These are phyloP conservation scores for Uncinocarpus reesii DNA, from an alignment of 2,329 filamentous ascomycete species.

Conservation along the genomic window DNA sequence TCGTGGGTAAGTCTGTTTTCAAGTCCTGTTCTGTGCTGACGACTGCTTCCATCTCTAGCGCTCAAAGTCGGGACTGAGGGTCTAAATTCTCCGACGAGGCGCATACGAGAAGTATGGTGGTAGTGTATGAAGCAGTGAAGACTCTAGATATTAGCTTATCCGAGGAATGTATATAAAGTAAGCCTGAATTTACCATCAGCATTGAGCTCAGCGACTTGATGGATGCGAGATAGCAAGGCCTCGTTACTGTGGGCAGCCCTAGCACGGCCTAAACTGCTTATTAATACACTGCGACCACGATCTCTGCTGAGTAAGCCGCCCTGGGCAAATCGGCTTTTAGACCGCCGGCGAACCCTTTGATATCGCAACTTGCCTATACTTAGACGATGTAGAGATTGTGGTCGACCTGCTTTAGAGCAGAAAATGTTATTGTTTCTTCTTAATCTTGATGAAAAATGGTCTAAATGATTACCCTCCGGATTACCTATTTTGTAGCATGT, in stretches of 20 bases:
- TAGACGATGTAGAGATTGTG: background rate
- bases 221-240: background rate
- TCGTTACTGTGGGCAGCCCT: slow-evolving; percentile 6
- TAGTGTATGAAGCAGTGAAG: too few species aligned
- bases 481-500: too few species aligned
- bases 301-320: background rate
- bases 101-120: too few species aligned
- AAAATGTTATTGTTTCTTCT: too few species aligned
- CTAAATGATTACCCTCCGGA: too few species aligned
- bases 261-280: slow-evolving; percentile 2
- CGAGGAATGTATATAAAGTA: too few species aligned
- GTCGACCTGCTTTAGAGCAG: background rate
- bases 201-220: background rate
- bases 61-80: background rate
- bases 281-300: background rate
- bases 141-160: too few species aligned
- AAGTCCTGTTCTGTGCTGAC: background rate
- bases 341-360: background rate
- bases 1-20: background rate
- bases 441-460: too few species aligned
- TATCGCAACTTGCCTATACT: background rate
- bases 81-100: too few species aligned
- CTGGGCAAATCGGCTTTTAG: background rate
- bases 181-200: too few species aligned
- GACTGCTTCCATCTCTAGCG: slow-evolving; percentile 1